These are phyloP conservation scores for Penicillium ochrochloron DNA, from an alignment of 495 filamentous ascomycete genomes.

Conservation along the genomic window DNA sequence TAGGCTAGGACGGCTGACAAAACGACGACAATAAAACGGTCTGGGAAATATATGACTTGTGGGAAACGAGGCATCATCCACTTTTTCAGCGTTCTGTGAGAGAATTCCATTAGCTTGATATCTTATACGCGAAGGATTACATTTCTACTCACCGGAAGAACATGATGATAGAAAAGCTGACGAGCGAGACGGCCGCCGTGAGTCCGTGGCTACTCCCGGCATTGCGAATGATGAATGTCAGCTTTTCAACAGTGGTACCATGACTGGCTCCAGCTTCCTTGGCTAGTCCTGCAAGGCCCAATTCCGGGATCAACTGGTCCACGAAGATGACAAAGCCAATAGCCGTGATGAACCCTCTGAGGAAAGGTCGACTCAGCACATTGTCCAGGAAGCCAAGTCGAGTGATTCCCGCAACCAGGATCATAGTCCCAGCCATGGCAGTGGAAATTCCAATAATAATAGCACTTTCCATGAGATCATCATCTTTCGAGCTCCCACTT, in stretches of 20 bases:
- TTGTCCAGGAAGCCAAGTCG: slow-evolving; percentile 94
- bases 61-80: slow-evolving; percentile 81
- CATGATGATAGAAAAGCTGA: slow-evolving; percentile 90
- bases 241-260: slow-evolving; percentile 82
- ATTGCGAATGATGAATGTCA: slow-evolving; percentile 76
- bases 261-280: slow-evolving; percentile 66
- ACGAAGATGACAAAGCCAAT: slow-evolving; percentile 95
- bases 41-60: slow-evolving; percentile 84
- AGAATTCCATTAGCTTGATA: not conserved
- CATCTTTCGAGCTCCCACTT: slow-evolving; percentile 67
- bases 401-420: slow-evolving; percentile 79
- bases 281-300: slow-evolving; percentile 72
- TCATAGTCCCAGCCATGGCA: slow-evolving; percentile 82
- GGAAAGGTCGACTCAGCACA: slow-evolving; percentile 88
- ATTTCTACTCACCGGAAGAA: slow-evolving; percentile 62
- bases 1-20: slow-evolving; percentile 81
- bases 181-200: slow-evolving; percentile 73
- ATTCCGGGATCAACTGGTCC: slow-evolving; percentile 90
- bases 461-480: slow-evolving; percentile 71
- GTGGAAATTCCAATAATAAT: slow-evolving; percentile 88
- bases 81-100: slow-evolving; percentile 73
- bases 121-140: not conserved
- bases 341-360: slow-evolving; percentile 94
- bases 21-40: slow-evolving; percentile 90
- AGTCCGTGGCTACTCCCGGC: slow-evolving; percentile 66